Conservation (phyloP, 2,329 filamentous ascomycete species). For the Ceratocystis alfenasii region DNA sequence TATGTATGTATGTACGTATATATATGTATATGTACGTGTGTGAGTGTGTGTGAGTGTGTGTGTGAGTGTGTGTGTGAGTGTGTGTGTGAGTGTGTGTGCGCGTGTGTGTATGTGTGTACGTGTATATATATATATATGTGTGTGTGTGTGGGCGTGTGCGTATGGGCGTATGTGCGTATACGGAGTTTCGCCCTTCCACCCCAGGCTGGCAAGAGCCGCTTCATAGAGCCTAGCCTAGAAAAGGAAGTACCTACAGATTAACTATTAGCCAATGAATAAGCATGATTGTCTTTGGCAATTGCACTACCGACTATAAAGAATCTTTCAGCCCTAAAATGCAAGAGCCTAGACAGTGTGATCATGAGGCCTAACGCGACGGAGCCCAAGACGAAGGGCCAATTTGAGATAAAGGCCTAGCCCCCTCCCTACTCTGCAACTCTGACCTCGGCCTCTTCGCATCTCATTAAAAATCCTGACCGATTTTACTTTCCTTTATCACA, state of each 20-base stretch:
- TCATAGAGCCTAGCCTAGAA: not conserved
- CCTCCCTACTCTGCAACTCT: not conserved
- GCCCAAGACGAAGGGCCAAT: not conserved
- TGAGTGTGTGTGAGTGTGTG: no score
- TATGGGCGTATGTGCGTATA: not conserved
- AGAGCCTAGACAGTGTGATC: not conserved
- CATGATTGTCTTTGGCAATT: not conserved
- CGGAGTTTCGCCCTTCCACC: not conserved
- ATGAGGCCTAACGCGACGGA: no score
- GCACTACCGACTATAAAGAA: not conserved
- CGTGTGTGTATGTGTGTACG: no score
- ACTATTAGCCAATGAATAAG: not conserved
- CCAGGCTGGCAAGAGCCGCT: not conserved
- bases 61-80: no score
- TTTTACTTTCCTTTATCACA: not conserved
- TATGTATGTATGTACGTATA: no score
- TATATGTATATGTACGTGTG: no score
- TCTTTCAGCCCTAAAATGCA: not conserved
- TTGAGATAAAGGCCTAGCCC: not conserved
- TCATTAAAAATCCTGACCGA: not conserved
- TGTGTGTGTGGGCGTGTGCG: no score
- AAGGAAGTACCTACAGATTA: not conserved
- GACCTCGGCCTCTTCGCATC: not conserved
- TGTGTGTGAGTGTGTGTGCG: no score
- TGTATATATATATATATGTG: no score